A percentile compares a stretch with the other conserved stretches of the same genome.
phyloP scores from a whole-genome alignment of 495 filamentous ascomycete species.

The Aspergillus campestris region DNA sequence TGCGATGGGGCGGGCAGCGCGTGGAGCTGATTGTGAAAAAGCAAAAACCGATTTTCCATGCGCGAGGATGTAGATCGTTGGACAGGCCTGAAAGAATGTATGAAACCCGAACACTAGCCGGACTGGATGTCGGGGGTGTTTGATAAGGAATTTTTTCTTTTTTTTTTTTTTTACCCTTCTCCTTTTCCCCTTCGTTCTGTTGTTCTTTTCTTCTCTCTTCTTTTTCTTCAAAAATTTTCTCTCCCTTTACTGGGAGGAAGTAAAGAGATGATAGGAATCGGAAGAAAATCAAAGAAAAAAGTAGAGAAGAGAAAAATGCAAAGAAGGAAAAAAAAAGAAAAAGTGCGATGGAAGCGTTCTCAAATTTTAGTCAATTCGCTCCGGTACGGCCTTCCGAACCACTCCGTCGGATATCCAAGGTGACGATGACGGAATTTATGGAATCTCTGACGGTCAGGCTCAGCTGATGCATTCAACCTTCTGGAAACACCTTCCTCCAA shows the following conservation, averaged over 20 bases:
- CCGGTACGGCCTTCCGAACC: too few species aligned
- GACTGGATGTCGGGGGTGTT: too few species aligned
- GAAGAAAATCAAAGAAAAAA: too few species aligned
- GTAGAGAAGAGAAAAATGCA: too few species aligned
- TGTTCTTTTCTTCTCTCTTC: conserved; percentile 1
- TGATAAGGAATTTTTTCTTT: background rate
- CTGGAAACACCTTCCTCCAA: background rate
- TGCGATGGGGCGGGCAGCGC: background rate
- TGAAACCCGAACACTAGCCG: conserved; percentile 1
- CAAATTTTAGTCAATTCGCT: too few species aligned
- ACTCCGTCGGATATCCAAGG: too few species aligned
- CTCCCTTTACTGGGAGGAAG: background rate
- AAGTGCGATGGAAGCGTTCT: too few species aligned
- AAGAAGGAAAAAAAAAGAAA: background rate
- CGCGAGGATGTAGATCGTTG: conserved; percentile 4
- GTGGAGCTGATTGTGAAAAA: conserved; percentile 1
- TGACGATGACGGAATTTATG: too few species aligned
- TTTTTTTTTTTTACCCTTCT: background rate
- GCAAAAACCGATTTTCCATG: background rate
- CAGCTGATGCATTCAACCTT: conserved; percentile 6
- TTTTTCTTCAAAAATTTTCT: background rate
- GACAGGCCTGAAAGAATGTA: background rate
- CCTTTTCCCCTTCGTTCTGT: background rate
- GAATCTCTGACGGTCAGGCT: conserved; percentile 1
- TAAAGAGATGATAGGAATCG: too few species aligned